Conservation (phyloP, 345 rosid genomes). For the Bruguiera gymnorhiza region DNA sequence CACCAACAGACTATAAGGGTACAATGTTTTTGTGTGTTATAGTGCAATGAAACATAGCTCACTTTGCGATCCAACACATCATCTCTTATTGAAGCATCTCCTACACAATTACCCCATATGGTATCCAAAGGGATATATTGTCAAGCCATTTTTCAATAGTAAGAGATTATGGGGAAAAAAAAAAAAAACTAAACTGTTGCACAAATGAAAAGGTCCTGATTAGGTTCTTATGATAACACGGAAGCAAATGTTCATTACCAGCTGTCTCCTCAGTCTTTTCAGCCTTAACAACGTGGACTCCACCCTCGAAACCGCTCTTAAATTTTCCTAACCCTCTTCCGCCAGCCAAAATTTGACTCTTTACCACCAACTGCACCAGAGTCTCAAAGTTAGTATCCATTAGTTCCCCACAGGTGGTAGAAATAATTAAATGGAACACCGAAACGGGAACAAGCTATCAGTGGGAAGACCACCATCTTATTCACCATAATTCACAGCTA, state of each 20-base stretch:
- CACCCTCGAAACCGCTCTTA: constrained; percentile 84
- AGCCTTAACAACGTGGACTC: constrained; percentile 85
- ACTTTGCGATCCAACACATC: constrained; percentile 6
- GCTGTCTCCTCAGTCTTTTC: constrained; percentile 76
- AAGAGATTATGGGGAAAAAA: neutral
- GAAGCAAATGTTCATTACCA: constrained; percentile 39
- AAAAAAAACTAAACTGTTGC: neutral
- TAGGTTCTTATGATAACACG: neutral
- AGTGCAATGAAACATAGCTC: neutral
- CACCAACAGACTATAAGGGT: neutral
- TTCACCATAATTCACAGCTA: neutral
- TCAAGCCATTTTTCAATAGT: neutral
- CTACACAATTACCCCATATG: neutral
- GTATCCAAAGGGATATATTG: neutral
- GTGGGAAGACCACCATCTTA: neutral
- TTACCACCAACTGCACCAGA: constrained; percentile 76
- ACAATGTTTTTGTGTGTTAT: neutral
- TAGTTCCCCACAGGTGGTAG: neutral
- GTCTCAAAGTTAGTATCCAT: constrained; percentile 8
- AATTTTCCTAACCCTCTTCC: constrained; percentile 97
- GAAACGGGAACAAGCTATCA: too few species aligned
- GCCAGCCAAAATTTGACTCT: constrained; percentile 98
- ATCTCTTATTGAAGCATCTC: neutral
- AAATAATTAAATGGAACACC: too few species aligned
- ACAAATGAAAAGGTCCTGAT: neutral